Evolutionary conservation across 208 protist species (phyloP), one percentile per base, ranked within the genome.

Genomic region (Wallacemonas sp.): DNA sequence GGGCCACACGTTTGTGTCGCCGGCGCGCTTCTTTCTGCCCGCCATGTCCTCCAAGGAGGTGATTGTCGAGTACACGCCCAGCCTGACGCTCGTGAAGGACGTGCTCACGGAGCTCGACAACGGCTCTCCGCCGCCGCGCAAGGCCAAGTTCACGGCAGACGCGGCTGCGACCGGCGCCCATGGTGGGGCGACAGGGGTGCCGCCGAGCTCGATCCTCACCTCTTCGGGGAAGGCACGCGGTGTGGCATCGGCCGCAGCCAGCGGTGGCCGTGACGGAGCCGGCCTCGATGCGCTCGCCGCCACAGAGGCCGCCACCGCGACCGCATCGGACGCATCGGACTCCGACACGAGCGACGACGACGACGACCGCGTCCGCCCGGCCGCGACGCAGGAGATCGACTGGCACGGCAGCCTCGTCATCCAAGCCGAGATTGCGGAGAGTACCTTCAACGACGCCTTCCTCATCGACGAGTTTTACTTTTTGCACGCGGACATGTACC

Each of bases 391-490:
- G 26, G 89, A 93, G 72, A 72, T 77, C 49, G 80, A 85, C 50
- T 97, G 89, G 87, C 61, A 83, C 44, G 92, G 87, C 67, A 87
- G 86, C 41, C 71, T 95, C 23, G 84, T 92, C 61, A 87, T 97
- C 57, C 73, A 82, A 22, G 78, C 87, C 22, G 75, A 84, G 49
- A 55, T 94, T 14, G 87, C 89, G 14, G 70, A 85, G 32, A 95
- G 71, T 42, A 45, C 74, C 46, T 86, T 89, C 66, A 97, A 97
- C 76, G 89, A 97, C 61, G 48, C 77, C 11, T 97, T 97, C 75
- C 68, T 95, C 39, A 84, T 97, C 39, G 87, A 95, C 57, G 92
- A 95, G 57, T 97, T 95, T 67, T 97, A 97, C 82, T 67, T 79
- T 8, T 31, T 73, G n/a, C 28, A 97, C 77, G 68, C 79, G 8